Evolutionary conservation across 208 protist genomes (phyloP), one percentile per base, ranked within the genome.

Genomic region (Crithidia brevicula): DNA sequence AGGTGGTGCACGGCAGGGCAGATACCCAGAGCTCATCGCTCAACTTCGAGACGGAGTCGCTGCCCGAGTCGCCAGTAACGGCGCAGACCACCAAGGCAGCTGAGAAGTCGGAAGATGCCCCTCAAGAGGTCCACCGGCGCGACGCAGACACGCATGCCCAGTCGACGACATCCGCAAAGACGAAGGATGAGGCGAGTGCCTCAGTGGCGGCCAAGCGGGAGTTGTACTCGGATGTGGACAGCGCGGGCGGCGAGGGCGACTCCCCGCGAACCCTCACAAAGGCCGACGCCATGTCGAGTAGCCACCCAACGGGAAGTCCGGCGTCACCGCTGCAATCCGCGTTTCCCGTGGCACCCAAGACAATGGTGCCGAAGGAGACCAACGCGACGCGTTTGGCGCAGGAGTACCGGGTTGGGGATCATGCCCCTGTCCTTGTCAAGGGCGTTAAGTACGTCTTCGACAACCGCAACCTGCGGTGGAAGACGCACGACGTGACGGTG

Each of bases 361-460:
- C 8, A 22, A 40, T 38, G 59, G 27, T 23, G 13, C 67, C 59
- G n/a, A 65, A 65, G 40, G 28, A 45, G n/a, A 11, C 50, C 0
- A 46, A 31, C 40, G 34, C 52, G 9, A 62, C 36, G 0, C 31
- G 67, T 30, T 34, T 59, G 30, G 58, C 60, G 22, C 45, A 51
- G 57, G 25, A 45, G 25, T 54, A 60, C 53, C 49, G 27, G 9
- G 34, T 54, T 3, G 63, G 56, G 23, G 76, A 82, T 38, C 45
- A 53, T 33, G 22, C 57, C 1, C 70, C 74, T 11, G 65, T 77
- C 15, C 38, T 69, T 10, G 60, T 82, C 1, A 42, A 40, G 30
- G 76, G 60, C 38, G n/a, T n/a, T 31, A 68, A 74, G 60, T 82
- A 77, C 70, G 57, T 72, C 16, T 82, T 72, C 23, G 65, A 82